Evolutionary conservation across 495 filamentous ascomycete genomes (phyloP).

Genomic region (Poronia punctata): DNA sequence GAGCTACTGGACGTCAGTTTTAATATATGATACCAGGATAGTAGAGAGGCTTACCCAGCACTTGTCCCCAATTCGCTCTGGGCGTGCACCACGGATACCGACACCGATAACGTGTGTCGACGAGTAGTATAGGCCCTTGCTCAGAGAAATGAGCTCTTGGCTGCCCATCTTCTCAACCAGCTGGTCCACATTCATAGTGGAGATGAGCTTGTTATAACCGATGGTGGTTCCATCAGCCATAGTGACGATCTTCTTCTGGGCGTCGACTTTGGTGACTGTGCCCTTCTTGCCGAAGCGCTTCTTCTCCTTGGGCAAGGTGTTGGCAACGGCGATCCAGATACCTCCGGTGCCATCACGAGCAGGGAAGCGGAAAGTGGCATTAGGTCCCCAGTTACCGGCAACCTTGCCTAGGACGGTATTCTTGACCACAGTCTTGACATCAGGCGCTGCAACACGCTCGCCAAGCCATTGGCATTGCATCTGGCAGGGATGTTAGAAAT

Average conservation of each 20-base stretch:
- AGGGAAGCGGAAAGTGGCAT: slow-evolving; percentile 97
- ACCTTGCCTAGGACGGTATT: slow-evolving; percentile 96
- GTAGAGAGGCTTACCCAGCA: slow-evolving; percentile 67
- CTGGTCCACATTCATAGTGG: slow-evolving; percentile 92
- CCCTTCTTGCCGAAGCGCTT: slow-evolving; percentile 81
- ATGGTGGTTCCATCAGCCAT: slow-evolving; percentile 84
- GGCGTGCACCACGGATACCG: slow-evolving; percentile 83
- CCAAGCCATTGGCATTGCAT: slow-evolving; percentile 99
- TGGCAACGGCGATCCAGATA: slow-evolving; percentile 97
- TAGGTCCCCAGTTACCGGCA: slow-evolving; percentile 96
- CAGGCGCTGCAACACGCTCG: slow-evolving; percentile 94
- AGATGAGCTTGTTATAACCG: slow-evolving; percentile 84
- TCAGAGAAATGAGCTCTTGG: slow-evolving; percentile 70
- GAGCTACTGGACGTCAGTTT: slow-evolving; percentile 47
- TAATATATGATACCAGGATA: slow-evolving; percentile 3
- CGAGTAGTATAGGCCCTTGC: slow-evolving; percentile 93
- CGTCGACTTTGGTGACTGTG: slow-evolving; percentile 77
- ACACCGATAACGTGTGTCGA: slow-evolving; percentile 96
- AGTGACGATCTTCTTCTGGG: slow-evolving; percentile 72
- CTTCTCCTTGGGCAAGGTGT: slow-evolving; percentile 88
- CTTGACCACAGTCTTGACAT: slow-evolving; percentile 89
- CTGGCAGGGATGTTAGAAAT: slow-evolving; percentile 38
- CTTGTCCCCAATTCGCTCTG: slow-evolving; percentile 98
- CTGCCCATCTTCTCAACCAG: slow-evolving; percentile 84
- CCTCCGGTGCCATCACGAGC: slow-evolving; percentile 90